Conservation (phyloP, 2,329 filamentous ascomycete genomes). For the Colletotrichum limetticola region DNA sequence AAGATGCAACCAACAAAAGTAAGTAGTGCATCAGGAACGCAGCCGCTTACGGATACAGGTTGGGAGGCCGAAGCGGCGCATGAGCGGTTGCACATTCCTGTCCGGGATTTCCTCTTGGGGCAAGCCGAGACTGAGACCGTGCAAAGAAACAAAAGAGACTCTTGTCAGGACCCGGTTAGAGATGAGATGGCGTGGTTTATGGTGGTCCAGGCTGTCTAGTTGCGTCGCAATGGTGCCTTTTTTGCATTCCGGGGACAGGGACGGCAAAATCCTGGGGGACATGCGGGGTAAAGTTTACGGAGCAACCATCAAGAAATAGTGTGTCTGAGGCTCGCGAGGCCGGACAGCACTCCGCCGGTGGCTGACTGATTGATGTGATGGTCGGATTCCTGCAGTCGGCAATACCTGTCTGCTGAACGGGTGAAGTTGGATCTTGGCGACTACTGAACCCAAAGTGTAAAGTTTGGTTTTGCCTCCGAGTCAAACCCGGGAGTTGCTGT, state of each 20-base stretch:
- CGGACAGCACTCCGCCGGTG: neutral
- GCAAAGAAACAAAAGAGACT: neutral
- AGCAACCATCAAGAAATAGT: neutral
- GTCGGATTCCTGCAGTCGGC: neutral
- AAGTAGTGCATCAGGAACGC: neutral
- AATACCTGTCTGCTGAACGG: neutral
- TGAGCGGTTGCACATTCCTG: conserved; percentile 7
- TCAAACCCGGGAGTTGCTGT: neutral
- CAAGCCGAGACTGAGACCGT: conserved; percentile 2
- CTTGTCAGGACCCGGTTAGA: neutral
- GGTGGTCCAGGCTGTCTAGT: neutral
- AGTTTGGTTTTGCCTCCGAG: neutral
- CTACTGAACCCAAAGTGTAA: neutral
- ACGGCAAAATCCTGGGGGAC: neutral
- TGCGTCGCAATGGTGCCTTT: neutral
- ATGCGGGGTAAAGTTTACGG: conserved; percentile 20
- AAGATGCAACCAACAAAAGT: neutral
- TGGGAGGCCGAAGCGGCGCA: neutral
- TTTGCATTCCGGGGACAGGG: neutral
- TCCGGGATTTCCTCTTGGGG: conserved; percentile 14
- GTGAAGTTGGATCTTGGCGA: neutral
- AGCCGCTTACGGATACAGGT: neutral
- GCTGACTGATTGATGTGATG: neutral
- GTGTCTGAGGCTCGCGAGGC: neutral
- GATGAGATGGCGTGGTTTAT: neutral